Base-by-base conservation (phyloP, 495 filamentous ascomycete genomes). In the Glarea lozoyensis region DNA sequence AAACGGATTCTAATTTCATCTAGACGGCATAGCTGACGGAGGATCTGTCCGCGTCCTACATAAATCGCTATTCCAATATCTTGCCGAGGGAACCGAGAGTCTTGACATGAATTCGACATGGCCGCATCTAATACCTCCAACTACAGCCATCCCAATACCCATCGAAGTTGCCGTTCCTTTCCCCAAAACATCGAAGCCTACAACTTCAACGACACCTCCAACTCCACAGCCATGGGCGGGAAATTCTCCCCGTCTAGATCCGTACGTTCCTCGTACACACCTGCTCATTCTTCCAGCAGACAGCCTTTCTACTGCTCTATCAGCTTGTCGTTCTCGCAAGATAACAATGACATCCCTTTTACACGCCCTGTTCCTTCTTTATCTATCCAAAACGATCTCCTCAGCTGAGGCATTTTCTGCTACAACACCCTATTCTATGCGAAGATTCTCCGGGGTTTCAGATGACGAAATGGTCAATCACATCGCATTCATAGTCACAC, bases 291-390 rank as follows among this genome's bases (percentile, higher is more conserved):
- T 51, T 32, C 43, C 42, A 13, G 13, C 35, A 3, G 9, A 34
- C 1, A 3, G 13, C 4, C 36, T 51, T 21, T 10, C 20, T 11
- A 17, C 10, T 2, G 30, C 52, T 19, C 42, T 57, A 4, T 13
- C 18, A 21, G 18, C 16, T 7, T 58, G 52, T 20, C 34, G 52
- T 10, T 6, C 16, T 7, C 43, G 42, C 10, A 40, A 52, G 3
- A 54, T 50, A 3, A 60, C 57, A 3, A 13, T 58, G 4, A 56
- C 57, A 3, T 49, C 49, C 16, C 50, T 60, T 18, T 22, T 60
- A 4, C 52, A 60, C 23, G 47, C 19, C 5, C 33, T 56, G 2
- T 37, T 48, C 6, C 25, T 49, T 22, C 29, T 45, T 3, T 34
- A 54, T 6, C 44, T 60, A 17, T 37, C 54, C 3, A 40, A 43